Evolutionary conservation across 305 asterid species (phyloP).

Genomic region (Fraxinus sp.): DNA sequence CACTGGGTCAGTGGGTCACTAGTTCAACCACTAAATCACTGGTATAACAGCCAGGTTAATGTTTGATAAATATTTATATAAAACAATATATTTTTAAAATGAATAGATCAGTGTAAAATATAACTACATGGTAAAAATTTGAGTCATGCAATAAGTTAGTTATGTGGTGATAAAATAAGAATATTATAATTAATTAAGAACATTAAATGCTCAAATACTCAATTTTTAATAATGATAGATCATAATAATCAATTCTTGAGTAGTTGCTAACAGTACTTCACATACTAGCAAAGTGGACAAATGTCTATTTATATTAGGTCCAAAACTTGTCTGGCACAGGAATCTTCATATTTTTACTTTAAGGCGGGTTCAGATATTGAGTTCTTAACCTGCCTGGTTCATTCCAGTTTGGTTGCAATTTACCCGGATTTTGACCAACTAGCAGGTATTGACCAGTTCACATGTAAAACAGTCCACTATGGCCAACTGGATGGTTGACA

Average conservation of each 20-base stretch:
- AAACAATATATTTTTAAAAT: neutral
- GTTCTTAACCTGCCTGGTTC: neutral
- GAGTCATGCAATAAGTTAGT: neutral
- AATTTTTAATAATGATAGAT: neutral
- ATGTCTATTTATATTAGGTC: neutral
- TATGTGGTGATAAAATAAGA: neutral
- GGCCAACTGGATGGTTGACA: neutral
- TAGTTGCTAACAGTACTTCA: neutral
- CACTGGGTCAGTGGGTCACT: neutral
- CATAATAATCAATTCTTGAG: neutral
- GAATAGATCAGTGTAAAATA: neutral
- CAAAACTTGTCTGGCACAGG: neutral
- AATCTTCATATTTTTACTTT: neutral
- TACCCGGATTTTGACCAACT: neutral
- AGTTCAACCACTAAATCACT: neutral
- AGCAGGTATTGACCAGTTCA: neutral
- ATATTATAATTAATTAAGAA: neutral
- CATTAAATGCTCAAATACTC: neutral
- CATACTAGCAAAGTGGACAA: neutral
- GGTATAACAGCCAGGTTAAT: neutral
- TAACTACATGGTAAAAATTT: neutral
- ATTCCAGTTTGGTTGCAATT: neutral
- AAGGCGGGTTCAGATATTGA: neutral
- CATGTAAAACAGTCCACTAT: neutral
- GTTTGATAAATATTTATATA: neutral